Evolutionary conservation across 202 grass and related monocot species (phyloP), one percentile per base, ranked within the genome.

Genomic region (Cymbopogon flexuosus): DNA sequence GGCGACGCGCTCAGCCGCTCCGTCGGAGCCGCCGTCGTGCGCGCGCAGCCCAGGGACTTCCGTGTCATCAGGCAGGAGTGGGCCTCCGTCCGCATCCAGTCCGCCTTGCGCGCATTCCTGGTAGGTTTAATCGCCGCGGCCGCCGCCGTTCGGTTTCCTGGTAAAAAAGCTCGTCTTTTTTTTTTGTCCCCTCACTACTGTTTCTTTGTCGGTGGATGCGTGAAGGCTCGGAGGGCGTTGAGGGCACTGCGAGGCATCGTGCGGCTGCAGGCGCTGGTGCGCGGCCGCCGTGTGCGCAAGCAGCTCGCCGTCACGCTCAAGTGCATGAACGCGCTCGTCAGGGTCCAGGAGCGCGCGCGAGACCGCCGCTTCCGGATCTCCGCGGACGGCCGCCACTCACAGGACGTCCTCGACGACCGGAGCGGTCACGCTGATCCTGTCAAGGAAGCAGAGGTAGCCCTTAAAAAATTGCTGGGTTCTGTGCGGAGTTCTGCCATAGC

Each of bases 91-190:
- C 84, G 84, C 70, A 97, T 97, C 75, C 94, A 97, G 70, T 80
- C 86, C 10, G 94, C 91, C 29, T 97, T 97, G 70, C 94, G 94
- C 68, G 89, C 88, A 21, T 93, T 93, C 69, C 77, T 97, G 87
- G 94, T 97, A 84, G 0, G 19, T 16, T 19, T 23, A 6, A 5
- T 23, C 24, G 34, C 52, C 52, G 14, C 76, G 45, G 8, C 43
- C 46, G 46, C 46, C 45, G 1, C 43, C 43, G 11, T 23, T 52
- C 46, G 2, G 15, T 47, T 65, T 40, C n/a, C 59, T 15, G 18
- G 4, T 62, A 29, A 45, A 78, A 78, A 24, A 35, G 12, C 2
- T 23, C 39, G 21, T 10, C 8, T 30, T 39, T 13, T 42, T 71
- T 16, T 24, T 1, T 1, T 1, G 8, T 27, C 5, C 6, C 2